These are phyloP conservation scores for Pseudozyma pruni DNA, from an alignment of 1,284 basidiomycete species.

Conservation along the genomic window DNA sequence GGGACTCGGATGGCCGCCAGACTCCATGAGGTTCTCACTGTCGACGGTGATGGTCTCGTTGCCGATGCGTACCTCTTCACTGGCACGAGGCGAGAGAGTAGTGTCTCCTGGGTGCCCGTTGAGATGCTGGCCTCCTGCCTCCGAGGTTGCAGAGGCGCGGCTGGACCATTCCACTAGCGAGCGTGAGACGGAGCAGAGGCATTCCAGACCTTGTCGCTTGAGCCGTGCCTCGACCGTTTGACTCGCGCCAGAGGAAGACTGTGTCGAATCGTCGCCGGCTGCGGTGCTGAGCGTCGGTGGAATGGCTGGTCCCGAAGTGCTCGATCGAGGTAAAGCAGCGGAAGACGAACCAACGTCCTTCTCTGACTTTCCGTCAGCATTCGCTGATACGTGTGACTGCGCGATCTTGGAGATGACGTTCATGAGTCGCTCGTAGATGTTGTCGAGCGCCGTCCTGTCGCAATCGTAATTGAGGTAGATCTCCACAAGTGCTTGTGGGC, in stretches of 20 bases:
- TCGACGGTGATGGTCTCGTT: constrained; percentile 52
- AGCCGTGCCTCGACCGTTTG: constrained; percentile 62
- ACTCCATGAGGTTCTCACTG: constrained; percentile 46
- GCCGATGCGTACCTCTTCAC: constrained; percentile 51
- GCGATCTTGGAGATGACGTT: constrained; percentile 63
- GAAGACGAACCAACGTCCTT: constrained; percentile 32
- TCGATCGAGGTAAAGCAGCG: constrained; percentile 18
- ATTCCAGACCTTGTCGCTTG: constrained; percentile 65
- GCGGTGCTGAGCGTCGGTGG: constrained; percentile 52
- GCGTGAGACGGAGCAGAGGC: constrained; percentile 65
- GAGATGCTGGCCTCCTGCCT: constrained; percentile 21
- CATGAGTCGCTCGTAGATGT: constrained; percentile 67
- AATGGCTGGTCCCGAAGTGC: constrained; percentile 35
- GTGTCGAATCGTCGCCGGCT: constrained; percentile 35
- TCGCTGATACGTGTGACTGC: constrained; percentile 50
- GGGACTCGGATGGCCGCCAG: constrained; percentile 23
- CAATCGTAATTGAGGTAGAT: constrained; percentile 68
- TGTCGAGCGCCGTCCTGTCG: constrained; percentile 66
- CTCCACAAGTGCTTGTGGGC: constrained; percentile 67
- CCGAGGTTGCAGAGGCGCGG: constrained; percentile 26
- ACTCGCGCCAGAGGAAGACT: constrained; percentile 19
- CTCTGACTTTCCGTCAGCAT: constrained; percentile 30
- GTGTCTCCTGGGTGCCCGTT: constrained; percentile 16
- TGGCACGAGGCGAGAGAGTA: constrained; percentile 41
- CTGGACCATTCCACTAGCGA: constrained; percentile 64